Evolutionary conservation across 805 yeast species (phyloP).

Genomic region (Debaryomyces maramus): DNA sequence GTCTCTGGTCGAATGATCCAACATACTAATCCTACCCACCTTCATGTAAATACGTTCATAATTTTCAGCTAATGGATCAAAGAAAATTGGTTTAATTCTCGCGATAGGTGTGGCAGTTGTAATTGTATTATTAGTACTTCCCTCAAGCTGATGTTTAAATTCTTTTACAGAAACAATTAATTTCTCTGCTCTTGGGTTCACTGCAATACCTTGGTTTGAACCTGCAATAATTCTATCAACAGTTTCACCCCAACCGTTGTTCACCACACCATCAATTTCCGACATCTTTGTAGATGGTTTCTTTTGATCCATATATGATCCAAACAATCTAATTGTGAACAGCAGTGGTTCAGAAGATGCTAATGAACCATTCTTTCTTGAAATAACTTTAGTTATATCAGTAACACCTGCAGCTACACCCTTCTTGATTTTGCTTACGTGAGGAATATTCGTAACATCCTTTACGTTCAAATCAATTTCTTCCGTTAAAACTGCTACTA

Average conservation of each 20-base stretch:
- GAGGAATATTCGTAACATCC: slow-evolving; percentile 26
- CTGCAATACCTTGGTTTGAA: slow-evolving; percentile 71
- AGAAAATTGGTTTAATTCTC: slow-evolving; percentile 63
- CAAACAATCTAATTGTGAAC: slow-evolving; percentile 68
- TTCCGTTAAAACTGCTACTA: slow-evolving; percentile 77
- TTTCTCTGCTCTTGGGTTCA: slow-evolving; percentile 77
- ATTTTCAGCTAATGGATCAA: slow-evolving; percentile 59
- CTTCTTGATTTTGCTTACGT: slow-evolving; percentile 52
- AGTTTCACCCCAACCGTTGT: slow-evolving; percentile 86
- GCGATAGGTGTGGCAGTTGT: slow-evolving; percentile 46
- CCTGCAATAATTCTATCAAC: slow-evolving; percentile 77
- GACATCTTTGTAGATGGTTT: slow-evolving; percentile 18
- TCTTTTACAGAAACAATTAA: slow-evolving; percentile 73
- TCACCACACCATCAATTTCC: slow-evolving; percentile 15
- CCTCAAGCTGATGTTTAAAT: slow-evolving; percentile 47
- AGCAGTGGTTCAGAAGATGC: slow-evolving; percentile 66
- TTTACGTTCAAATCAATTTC: slow-evolving; percentile 49
- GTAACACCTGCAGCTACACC: slow-evolving; percentile 90
- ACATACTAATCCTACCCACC: slow-evolving; percentile 49
- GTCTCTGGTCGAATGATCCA: slow-evolving; percentile 26
- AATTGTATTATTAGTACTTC: slow-evolving; percentile 19
- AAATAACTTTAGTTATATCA: slow-evolving; percentile 77
- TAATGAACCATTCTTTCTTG: slow-evolving; percentile 59
- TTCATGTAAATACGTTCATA: slow-evolving; percentile 62
- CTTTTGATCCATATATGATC: slow-evolving; percentile 57